Conservation (phyloP, 2,329 filamentous ascomycete genomes). For the Exophiala spinifera region DNA sequence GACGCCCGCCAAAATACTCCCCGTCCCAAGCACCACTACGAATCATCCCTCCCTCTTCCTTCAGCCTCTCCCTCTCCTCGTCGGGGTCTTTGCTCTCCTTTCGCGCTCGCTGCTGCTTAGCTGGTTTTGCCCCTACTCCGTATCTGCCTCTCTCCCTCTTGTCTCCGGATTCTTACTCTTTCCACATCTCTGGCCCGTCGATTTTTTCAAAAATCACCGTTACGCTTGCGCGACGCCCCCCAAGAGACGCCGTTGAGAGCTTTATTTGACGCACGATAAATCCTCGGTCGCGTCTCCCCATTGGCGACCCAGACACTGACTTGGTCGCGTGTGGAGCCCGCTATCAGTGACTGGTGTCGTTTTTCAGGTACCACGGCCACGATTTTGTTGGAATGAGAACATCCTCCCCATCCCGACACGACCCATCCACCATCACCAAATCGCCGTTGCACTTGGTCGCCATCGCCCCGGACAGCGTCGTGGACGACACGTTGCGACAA, state of each 20-base stretch:
- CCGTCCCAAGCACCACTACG: conserved; percentile 9
- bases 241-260: neutral
- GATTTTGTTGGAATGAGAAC: conserved; percentile 7
- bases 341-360: conserved; percentile 4
- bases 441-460: conserved; percentile 5
- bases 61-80: conserved; percentile 6
- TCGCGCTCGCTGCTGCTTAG: neutral
- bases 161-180: neutral
- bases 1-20: conserved; percentile 29
- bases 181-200: neutral
- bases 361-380: conserved; percentile 8
- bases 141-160: neutral
- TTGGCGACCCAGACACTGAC: conserved; percentile 8
- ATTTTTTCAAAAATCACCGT: neutral
- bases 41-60: conserved; percentile 16
- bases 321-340: conserved; percentile 10
- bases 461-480: neutral
- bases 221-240: neutral
- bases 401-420: conserved; percentile 6
- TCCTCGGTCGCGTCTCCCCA: neutral
- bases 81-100: neutral
- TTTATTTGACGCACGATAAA: neutral
- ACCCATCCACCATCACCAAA: conserved; percentile 1
- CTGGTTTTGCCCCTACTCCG: neutral
- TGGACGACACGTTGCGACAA: neutral